Evolutionary conservation across 2,329 filamentous ascomycete species (phyloP).

Genomic region (Rhytidhysteron rufulum): DNA sequence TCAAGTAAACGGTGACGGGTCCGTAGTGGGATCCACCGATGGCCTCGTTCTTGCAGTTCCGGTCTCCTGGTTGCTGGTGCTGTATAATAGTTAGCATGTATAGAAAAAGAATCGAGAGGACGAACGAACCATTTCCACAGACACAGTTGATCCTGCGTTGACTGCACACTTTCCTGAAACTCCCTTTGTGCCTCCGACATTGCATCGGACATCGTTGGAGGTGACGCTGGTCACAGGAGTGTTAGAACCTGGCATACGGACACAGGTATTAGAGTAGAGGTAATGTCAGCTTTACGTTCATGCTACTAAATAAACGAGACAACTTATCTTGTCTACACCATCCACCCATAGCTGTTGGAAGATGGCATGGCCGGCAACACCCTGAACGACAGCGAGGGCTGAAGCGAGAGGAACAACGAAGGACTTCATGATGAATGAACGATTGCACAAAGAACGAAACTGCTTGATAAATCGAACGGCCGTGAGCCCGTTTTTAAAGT

Average conservation of each 20-base stretch:
- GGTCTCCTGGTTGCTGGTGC: conserved; percentile 17
- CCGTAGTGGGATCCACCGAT: conserved; percentile 52
- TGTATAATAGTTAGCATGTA: neutral
- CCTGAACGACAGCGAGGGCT: conserved; percentile 11
- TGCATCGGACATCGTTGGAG: conserved; percentile 51
- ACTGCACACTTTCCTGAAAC: conserved; percentile 19
- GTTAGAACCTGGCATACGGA: conserved; percentile 15
- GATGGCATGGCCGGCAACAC: conserved; percentile 42
- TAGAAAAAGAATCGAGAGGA: neutral
- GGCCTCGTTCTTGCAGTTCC: conserved; percentile 40
- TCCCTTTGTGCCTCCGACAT: conserved; percentile 11
- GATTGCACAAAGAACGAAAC: neutral
- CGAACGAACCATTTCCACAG: conserved; percentile 20
- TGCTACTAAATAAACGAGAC: too few species aligned
- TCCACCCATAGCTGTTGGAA: conserved; percentile 45
- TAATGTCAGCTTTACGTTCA: too few species aligned
- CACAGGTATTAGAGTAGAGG: conserved; percentile 11
- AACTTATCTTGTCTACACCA: conserved; percentile 33
- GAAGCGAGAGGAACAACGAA: conserved; percentile 9
- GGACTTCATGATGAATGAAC: conserved; percentile 12
- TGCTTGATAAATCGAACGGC: neutral
- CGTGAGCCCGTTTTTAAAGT: neutral
- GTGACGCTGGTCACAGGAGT: conserved; percentile 52
- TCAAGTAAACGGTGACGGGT: conserved; percentile 50
- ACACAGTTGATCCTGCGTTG: conserved; percentile 18